Percentiles rank a stretch among this genome's conserved stretches.
These are phyloP conservation scores for Letharia lupina DNA, from an alignment of 495 filamentous ascomycete species.

Conservation along the genomic window DNA sequence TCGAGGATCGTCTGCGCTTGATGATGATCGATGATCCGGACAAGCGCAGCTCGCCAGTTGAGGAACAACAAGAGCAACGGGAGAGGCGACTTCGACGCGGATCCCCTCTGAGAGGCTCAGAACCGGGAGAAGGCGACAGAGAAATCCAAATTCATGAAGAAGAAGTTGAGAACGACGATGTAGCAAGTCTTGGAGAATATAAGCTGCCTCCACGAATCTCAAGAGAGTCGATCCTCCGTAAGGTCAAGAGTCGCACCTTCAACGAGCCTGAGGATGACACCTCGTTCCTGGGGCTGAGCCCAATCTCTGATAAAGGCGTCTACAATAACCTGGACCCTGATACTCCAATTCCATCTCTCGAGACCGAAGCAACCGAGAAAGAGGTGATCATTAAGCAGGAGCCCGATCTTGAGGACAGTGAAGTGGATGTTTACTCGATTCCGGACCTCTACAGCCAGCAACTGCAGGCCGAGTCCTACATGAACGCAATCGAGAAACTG, in stretches of 20 bases:
- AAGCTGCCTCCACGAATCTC: slow-evolving; percentile 72
- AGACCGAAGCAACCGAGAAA: slow-evolving; percentile 46
- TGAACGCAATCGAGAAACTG: slow-evolving; percentile 41
- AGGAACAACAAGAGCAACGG: slow-evolving; percentile 38
- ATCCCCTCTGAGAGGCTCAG: slow-evolving; percentile 16
- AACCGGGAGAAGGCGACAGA: slow-evolving; percentile 36
- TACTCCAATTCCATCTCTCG: slow-evolving; percentile 69
- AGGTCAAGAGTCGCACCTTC: slow-evolving; percentile 55
- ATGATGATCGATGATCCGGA: slow-evolving; percentile 69
- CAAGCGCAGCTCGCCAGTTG: slow-evolving; percentile 35
- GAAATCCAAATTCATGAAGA: slow-evolving; percentile 36
- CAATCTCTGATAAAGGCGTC: slow-evolving; percentile 41
- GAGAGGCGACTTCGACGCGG: slow-evolving; percentile 47
- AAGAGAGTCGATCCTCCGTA: slow-evolving; percentile 82
- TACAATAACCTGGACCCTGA: slow-evolving; percentile 63
- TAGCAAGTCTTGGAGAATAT: slow-evolving; percentile 51
- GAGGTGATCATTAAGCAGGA: slow-evolving; percentile 62
- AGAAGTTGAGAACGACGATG: slow-evolving; percentile 38
- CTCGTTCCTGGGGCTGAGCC: slow-evolving; percentile 47
- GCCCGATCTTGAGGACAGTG: slow-evolving; percentile 46
- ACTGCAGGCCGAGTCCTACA: slow-evolving; percentile 36
- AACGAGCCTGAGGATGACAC: slow-evolving; percentile 50
- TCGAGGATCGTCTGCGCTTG: slow-evolving; percentile 72
- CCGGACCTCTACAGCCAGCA: slow-evolving; percentile 45
- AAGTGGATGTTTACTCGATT: slow-evolving; percentile 63